Conservation (phyloP, 345 rosid genomes). For the Triadica sebifera region DNA sequence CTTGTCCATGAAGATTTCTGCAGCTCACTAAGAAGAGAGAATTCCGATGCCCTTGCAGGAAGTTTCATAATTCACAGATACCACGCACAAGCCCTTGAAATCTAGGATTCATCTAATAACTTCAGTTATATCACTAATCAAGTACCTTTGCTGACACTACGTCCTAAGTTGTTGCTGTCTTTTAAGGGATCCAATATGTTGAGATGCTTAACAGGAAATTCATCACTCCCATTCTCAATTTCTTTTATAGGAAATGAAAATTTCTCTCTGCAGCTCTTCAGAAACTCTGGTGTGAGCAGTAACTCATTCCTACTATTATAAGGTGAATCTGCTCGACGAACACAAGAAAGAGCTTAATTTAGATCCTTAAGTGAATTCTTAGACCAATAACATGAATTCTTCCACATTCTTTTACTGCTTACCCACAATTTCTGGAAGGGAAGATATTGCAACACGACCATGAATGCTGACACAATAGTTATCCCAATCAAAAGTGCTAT, state of each 20-base stretch:
- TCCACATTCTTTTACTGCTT: slow-evolving; percentile 20
- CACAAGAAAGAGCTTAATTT: slow-evolving; percentile 4
- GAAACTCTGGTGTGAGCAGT: slow-evolving; percentile 61
- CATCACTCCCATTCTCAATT: slow-evolving; percentile 49
- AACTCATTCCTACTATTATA: slow-evolving; percentile 58
- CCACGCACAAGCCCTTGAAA: too few species aligned
- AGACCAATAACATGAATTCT: neutral
- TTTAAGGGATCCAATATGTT: slow-evolving; percentile 84
- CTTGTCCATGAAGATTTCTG: neutral
- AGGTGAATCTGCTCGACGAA: slow-evolving; percentile 45
- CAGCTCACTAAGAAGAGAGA: neutral
- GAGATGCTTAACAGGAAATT: slow-evolving; percentile 67
- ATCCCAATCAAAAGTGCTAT: slow-evolving; percentile 97
- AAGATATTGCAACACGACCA: slow-evolving; percentile 66
- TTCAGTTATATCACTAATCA: too few species aligned
- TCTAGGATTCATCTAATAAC: too few species aligned
- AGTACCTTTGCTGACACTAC: slow-evolving; percentile 94
- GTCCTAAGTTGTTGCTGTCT: slow-evolving; percentile 87
- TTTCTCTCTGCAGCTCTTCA: slow-evolving; percentile 53
- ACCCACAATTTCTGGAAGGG: slow-evolving; percentile 73
- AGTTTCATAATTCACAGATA: neutral
- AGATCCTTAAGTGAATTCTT: slow-evolving; percentile 5
- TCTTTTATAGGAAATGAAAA: slow-evolving; percentile 64
- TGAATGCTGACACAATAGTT: slow-evolving; percentile 77
- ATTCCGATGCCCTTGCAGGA: neutral